Evolutionary conservation across 2,329 filamentous ascomycete species (phyloP), one percentile per base, ranked within the genome.

Genomic region (Fusarium austroafricanum): DNA sequence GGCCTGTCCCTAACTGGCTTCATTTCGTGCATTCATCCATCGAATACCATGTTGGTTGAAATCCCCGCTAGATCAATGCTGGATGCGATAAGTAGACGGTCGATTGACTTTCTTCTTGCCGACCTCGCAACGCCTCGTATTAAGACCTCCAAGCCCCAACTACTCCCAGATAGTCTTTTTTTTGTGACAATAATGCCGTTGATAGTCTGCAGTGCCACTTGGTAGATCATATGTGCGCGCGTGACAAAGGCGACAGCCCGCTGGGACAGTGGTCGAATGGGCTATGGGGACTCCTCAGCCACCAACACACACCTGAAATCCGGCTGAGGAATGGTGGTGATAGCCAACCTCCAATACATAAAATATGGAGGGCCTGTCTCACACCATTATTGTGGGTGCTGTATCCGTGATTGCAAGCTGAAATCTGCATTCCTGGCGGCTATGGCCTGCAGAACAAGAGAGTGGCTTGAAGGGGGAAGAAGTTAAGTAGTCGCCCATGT

Each of bases 401-500:
- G 46, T 35, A 38, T 39, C 18, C n/a, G 38, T 9, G 8, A 17
- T 6, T 31, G 33, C 33, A 12, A 55, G 38, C 55, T 43, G 31
- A 45, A 26, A 29, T 12, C 15, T 29, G 21, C 37, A 20, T 56
- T 35, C n/a, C n/a, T 56, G 40, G 40, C 20, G 21, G 51, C 33
- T 38, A 5, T 21, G 18, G 20, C 35, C 12, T 55, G n/a, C 28
- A 46, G 20, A 18, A 18, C 12, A 45, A 37, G 12, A 15, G 35
- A 40, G 51, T 59, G 55, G 51, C 51, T 59, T 21, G 8, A 35
- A 46, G 55, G 28, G 52, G 14, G 51, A 18, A 11, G 15, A 39
- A 33, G 28, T 58, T 59, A 59, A 59, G 55, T 56, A 59, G 33
- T 35, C n/a, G 14, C 33, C 20, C 20, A 54, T 54, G 12, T 39